Base-by-base conservation (phyloP, 1,284 basidiomycete species). In the Pyrrhoderma noxium region DNA sequence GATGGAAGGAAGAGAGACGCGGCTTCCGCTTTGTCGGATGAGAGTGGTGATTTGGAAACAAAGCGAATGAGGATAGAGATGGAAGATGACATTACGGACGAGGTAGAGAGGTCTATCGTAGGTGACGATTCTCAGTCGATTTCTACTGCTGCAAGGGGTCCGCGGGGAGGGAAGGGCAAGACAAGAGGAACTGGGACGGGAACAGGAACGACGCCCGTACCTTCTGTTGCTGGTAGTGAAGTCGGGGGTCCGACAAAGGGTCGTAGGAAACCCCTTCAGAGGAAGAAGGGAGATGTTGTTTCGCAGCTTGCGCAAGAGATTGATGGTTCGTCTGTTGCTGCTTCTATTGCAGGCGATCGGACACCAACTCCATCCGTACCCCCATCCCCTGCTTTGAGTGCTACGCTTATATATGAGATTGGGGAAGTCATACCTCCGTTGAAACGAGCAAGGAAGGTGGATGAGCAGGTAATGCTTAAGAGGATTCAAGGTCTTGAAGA, bases 401-500 rank as follows among this genome's bases (percentile, higher is more conserved):
- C 80, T 14, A 64, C 71, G 8, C 74, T 83, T 27, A 75, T 89
- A 27, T 89, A 80, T 57, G 85, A 87, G 57, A 68, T 89, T 25
- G 79, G 82, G 52, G 86, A 87, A 55, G 58, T 65, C 4, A 75
- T 82, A 38, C 85, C 83, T 8, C 77, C 80, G 19, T 65, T 89
- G 61, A 85, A 74, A 67, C 80, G 74, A 57, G 85, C 85, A 8
- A 86, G 84, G 65, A 85, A 81, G 62, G 70, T 87, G 3, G 87
- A 89, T 52, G 84, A 85, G 47, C 69, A 65, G 48, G 72, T 77
- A 2, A 85, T 86, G 77, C 63, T 76, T 19, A 88, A 89, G 62
- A 78, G 87, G 31, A 72, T 90, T 47, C 83, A 80, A 63, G 74
- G 78, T 2, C 62, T 93, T 36, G 89, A 93, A 62, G 90, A 93